phyloP scores from a whole-genome alignment of 108 stramenopile species.

The Cyclotella choctawhatcheeana region DNA sequence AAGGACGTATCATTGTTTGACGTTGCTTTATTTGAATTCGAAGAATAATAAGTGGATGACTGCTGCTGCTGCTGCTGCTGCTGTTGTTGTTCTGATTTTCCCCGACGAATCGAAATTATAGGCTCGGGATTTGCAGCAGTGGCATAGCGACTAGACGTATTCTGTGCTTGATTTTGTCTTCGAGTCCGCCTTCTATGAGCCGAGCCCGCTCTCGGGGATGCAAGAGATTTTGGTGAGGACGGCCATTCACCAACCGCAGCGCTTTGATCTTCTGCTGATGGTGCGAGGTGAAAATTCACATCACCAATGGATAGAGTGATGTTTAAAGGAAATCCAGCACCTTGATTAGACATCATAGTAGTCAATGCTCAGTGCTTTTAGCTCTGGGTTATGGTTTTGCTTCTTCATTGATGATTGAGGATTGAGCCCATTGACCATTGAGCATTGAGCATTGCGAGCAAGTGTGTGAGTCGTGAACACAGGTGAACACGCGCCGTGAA shows the following conservation, averaged over 20 bases:
- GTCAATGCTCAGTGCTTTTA: too few species aligned
- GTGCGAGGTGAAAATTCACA: constrained; percentile 23
- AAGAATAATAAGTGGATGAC: too few species aligned
- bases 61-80: too few species aligned
- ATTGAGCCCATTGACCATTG: too few species aligned
- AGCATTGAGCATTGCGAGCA: too few species aligned
- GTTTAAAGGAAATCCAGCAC: background rate
- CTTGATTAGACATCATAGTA: background rate
- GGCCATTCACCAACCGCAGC: background rate
- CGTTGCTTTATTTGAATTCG: background rate
- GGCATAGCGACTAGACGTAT: background rate
- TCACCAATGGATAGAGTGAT: constrained; percentile 28
- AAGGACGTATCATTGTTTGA: background rate
- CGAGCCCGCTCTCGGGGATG: constrained; percentile 2
- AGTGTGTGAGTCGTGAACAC: too few species aligned
- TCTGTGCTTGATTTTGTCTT: background rate
- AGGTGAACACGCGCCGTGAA: too few species aligned
- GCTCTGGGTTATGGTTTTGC: too few species aligned
- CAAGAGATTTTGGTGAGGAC: background rate
- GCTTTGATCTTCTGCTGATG: background rate
- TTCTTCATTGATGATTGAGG: too few species aligned
- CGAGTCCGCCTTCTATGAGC: background rate
- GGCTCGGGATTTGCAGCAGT: background rate
- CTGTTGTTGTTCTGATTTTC: background rate
- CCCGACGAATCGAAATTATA: background rate